Base-by-base conservation (phyloP, 192 early-diverging fungal species). In the Podila minutissima region DNA sequence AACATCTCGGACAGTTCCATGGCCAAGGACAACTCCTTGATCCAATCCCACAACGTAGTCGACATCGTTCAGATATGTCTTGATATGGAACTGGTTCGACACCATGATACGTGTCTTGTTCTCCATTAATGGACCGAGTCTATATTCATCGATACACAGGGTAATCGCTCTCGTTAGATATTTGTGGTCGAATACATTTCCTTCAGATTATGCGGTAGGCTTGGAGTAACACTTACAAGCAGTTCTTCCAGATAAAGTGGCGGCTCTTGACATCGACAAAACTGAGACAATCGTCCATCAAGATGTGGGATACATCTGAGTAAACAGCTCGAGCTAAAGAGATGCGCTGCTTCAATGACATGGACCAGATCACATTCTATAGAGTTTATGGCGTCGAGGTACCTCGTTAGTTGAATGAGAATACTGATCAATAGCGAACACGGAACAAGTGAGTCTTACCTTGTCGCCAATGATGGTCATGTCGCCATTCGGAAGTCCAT, bases 271-370 rank as follows among this genome's bases (percentile, higher is more conserved):
- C 92, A 83, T 99, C 97, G 0, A 98, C 97, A 33, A 96, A 97
- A 20, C 93, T 94, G 58, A 97, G 83, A 32, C 91, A 92, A 82
- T 96, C 96, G 82, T 97, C 96, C 74, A 95, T 89, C 2, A 96
- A 69, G 37, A 96, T 74, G 28, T 87, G 87, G 0, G 84, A 84
- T 5, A 90, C 87, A 24, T 83, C 59, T 35, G 85, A 88, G 72
- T 96, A 98, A 8, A 96, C 88, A 1, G 95, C 95, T 13, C 96
- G 87, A 3, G 95, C 96, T 41, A 97, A 83, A 0, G 94, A 85
- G 41, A 98, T 91, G 26, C 95, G 87, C 64, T 93, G 92, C 86
- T 95, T 96, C 83, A 96, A 91, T 5, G 95, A 95, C 59, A 95
- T 95, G 10, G 92, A 94, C 53, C 95, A 85, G 0, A 91, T 92